Conservation (phyloP, 2,329 filamentous ascomycete genomes). For the Achaetomium macrosporum region DNA sequence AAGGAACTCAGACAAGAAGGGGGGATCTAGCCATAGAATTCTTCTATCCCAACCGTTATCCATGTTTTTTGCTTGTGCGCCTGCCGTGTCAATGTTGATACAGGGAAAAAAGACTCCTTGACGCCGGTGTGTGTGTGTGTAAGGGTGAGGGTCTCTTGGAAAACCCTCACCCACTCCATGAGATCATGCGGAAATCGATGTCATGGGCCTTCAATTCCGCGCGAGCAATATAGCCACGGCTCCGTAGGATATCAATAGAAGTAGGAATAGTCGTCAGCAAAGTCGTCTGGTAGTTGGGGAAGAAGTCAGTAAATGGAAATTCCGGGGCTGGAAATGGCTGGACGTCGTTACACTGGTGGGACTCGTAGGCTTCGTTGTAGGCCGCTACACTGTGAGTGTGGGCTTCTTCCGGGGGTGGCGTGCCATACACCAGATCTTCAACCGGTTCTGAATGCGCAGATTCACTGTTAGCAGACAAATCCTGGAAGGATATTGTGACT, state of each 20-base stretch:
- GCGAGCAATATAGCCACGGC: not conserved
- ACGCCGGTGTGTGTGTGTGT: too few species aligned
- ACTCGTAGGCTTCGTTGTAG: slow-evolving; percentile 5
- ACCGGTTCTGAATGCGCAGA: slow-evolving; percentile 10
- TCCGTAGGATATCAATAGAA: not conserved
- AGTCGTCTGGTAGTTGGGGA: slow-evolving; percentile 5
- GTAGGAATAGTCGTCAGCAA: slow-evolving; percentile 5
- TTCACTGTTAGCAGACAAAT: not conserved
- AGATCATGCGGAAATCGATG: too few species aligned
- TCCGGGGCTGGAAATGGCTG: not conserved
- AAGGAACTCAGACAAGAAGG: too few species aligned
- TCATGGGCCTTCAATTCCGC: too few species aligned
- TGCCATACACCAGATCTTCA: slow-evolving; percentile 20
- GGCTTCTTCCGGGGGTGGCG: slow-evolving; percentile 16
- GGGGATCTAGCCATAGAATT: too few species aligned
- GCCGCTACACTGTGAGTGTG: slow-evolving; percentile 6
- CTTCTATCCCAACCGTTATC: too few species aligned
- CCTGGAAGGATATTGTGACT: too few species aligned
- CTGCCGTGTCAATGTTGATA: too few species aligned
- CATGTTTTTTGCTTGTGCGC: too few species aligned
- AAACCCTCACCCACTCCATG: too few species aligned
- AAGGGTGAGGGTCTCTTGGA: too few species aligned
- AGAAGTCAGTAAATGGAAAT: not conserved
- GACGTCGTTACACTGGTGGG: slow-evolving; percentile 5
- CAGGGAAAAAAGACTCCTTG: too few species aligned